phyloP scores from a whole-genome alignment of 371 early-diverging fungal species.

The Phascolomyces articulosus region DNA sequence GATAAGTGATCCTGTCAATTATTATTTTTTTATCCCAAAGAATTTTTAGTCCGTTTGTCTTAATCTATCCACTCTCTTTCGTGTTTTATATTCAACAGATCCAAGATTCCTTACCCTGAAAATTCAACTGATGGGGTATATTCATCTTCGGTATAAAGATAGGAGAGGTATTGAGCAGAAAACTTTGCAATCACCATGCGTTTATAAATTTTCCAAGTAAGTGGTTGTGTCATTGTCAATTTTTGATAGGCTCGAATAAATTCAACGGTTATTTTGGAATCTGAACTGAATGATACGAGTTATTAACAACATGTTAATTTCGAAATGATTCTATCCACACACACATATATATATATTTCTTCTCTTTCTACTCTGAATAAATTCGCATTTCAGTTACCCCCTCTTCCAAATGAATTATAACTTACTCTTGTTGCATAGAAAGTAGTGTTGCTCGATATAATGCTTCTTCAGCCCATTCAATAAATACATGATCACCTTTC shows the following conservation, averaged over 20 bases:
- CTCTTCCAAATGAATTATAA: not conserved
- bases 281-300: not conserved
- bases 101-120: slow-evolving; percentile 10
- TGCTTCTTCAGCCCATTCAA: slow-evolving; percentile 69
- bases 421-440: slow-evolving; percentile 51
- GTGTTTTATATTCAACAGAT: too few relatives aligned
- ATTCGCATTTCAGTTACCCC: not conserved
- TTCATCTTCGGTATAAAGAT: slow-evolving; percentile 25
- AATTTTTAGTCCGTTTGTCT: too few relatives aligned
- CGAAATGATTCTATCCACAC: too few relatives aligned
- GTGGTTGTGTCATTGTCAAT: slow-evolving; percentile 32
- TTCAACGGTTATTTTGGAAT: slow-evolving; percentile 8
- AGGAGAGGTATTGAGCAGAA: slow-evolving; percentile 39
- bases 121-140: slow-evolving; percentile 19
- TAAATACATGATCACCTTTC: slow-evolving; percentile 47
- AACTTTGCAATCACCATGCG: slow-evolving; percentile 50
- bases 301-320: too few relatives aligned
- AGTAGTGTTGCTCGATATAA: slow-evolving; percentile 62
- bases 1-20: not conserved
- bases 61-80: too few relatives aligned
- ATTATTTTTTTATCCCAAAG: not conserved
- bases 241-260: slow-evolving; percentile 34
- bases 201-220: slow-evolving; percentile 48
- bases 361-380: too few relatives aligned
- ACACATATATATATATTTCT: too few relatives aligned